Percentiles rank a stretch among this genome's conserved stretches.
These are phyloP conservation scores for Fusarium avenaceum DNA, from an alignment of 2,329 filamentous ascomycete species.

Conservation along the genomic window DNA sequence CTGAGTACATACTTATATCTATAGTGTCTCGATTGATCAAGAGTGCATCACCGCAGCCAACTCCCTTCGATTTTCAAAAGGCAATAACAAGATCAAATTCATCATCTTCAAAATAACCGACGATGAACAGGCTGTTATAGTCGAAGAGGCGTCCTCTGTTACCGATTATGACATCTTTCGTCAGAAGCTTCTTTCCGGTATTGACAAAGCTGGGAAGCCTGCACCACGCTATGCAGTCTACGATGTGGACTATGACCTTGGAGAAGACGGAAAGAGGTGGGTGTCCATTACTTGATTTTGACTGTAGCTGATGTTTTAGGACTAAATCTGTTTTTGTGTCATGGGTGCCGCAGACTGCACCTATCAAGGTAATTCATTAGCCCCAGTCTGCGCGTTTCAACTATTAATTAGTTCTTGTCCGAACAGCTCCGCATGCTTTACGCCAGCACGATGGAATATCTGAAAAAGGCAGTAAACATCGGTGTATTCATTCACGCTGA, in stretches of 20 bases:
- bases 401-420: neutral
- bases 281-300: accelerated
- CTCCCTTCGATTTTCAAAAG: constrained; percentile 20
- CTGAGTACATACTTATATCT: neutral
- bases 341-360: constrained; percentile 30
- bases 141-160: constrained; percentile 27
- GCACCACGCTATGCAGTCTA: constrained; percentile 39
- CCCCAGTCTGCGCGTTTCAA: neutral
- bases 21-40: constrained; percentile 30
- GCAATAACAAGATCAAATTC: constrained; percentile 25
- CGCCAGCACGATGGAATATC: constrained; percentile 41
- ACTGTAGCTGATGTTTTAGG: neutral
- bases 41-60: constrained; percentile 32
- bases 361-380: constrained; percentile 36
- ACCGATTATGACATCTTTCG: constrained; percentile 35
- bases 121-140: constrained; percentile 25
- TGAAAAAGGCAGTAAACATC: constrained; percentile 38
- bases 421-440: constrained; percentile 40
- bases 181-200: constrained; percentile 21
- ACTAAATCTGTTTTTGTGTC: constrained; percentile 39
- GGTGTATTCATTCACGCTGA: constrained; percentile 37
- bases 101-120: constrained; percentile 39
- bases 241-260: constrained; percentile 39
- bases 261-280: constrained; percentile 37
- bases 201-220: constrained; percentile 19